A percentile compares a stretch with the other conserved stretches of the same genome.
These are phyloP conservation scores for Debaryomyces prosopidis DNA, from an alignment of 805 yeast species.

Conservation along the genomic window DNA sequence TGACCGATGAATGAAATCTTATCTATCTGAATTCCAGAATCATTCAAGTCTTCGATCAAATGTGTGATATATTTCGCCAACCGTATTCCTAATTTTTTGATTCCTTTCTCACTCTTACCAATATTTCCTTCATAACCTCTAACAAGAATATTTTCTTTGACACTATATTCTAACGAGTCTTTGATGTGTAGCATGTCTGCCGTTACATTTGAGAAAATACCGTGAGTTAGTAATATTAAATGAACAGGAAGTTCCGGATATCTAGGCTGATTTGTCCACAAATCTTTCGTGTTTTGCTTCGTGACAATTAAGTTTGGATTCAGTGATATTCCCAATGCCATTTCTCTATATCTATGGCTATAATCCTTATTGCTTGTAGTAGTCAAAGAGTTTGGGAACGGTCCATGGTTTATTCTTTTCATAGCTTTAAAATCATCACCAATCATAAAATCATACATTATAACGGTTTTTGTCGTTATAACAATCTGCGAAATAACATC, in stretches of 20 bases:
- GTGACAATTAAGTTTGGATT: slow-evolving; percentile 27
- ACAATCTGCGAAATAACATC: slow-evolving; percentile 45
- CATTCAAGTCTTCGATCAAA: slow-evolving; percentile 21
- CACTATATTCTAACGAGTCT: slow-evolving; percentile 27
- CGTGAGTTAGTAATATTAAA: slow-evolving; percentile 44
- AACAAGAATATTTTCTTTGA: slow-evolving; percentile 35
- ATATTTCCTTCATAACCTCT: slow-evolving; percentile 42
- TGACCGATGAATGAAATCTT: slow-evolving; percentile 44
- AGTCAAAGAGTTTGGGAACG: slow-evolving; percentile 7
- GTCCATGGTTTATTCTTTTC: slow-evolving; percentile 33
- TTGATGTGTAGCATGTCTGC: slow-evolving; percentile 46
- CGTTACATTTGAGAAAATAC: slow-evolving; percentile 42
- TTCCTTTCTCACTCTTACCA: slow-evolving; percentile 43
- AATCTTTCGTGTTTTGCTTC: slow-evolving; percentile 26
- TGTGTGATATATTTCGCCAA: slow-evolving; percentile 29
- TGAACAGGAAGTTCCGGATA: slow-evolving; percentile 34
- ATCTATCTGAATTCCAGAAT: slow-evolving; percentile 17
- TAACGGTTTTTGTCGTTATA: slow-evolving; percentile 29
- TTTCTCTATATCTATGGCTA: background rate
- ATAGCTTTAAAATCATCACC: slow-evolving; percentile 35
- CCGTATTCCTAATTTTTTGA: slow-evolving; percentile 34
- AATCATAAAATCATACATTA: slow-evolving; percentile 35
- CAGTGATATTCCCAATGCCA: slow-evolving; percentile 6
- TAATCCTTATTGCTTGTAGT: background rate
- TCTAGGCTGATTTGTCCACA: slow-evolving; percentile 34